Evolutionary conservation across 306 rosid species (phyloP).

Genomic region (Macrotyloma uniflorum): DNA sequence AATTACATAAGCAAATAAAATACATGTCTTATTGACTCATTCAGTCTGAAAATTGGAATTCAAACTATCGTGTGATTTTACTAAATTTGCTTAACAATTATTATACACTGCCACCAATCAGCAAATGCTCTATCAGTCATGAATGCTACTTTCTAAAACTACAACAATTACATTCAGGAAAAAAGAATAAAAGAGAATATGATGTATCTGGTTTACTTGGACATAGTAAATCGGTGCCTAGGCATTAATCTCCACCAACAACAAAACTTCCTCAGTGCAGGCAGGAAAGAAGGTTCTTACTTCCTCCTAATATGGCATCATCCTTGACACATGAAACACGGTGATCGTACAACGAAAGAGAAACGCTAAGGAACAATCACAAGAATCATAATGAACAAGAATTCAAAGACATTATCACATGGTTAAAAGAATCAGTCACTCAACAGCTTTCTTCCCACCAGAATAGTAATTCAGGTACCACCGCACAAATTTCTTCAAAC

Average conservation of each 20-base stretch:
- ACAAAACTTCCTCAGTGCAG: constrained; percentile 63
- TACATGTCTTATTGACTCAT: constrained; percentile 44
- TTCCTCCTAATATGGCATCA: constrained; percentile 54
- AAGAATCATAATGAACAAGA: constrained; percentile 80
- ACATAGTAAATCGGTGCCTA: constrained; percentile 57
- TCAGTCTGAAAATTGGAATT: constrained; percentile 41
- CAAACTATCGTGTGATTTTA: constrained; percentile 68
- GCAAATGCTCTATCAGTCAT: constrained; percentile 70
- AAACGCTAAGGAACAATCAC: constrained; percentile 68
- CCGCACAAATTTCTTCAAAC: constrained; percentile 93
- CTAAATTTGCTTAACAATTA: constrained; percentile 71
- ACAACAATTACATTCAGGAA: constrained; percentile 69
- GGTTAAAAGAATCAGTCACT: constrained; percentile 55
- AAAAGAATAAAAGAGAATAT: constrained; percentile 48
- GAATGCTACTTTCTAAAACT: constrained; percentile 72
- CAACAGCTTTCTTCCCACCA: constrained; percentile 78
- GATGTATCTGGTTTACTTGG: constrained; percentile 57
- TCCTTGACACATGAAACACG: constrained; percentile 60
- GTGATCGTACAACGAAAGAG: constrained; percentile 52
- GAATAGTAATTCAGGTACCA: constrained; percentile 87
- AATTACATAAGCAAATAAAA: constrained; percentile 41
- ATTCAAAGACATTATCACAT: constrained; percentile 54
- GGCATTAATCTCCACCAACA: constrained; percentile 56
- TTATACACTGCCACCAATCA: constrained; percentile 80
- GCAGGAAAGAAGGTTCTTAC: constrained; percentile 57